Conservation (phyloP, 176 grass and related monocot species). For the Phyllostachys edulis region DNA sequence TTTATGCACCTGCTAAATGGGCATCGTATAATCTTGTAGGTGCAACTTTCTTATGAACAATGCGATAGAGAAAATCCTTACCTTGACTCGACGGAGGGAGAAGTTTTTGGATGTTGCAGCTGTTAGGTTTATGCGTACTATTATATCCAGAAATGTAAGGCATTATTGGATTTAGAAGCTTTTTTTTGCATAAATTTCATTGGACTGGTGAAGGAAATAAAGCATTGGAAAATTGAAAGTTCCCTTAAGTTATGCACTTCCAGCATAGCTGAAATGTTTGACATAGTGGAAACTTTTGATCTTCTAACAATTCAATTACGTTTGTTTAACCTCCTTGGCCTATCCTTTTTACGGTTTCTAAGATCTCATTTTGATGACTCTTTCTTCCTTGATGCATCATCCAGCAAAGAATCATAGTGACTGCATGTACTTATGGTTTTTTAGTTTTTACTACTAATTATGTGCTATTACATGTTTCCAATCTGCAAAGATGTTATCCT, state of each 20-base stretch:
- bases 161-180: not conserved
- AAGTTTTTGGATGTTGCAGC: constrained; percentile 85
- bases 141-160: constrained; percentile 90
- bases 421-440: not conserved
- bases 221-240: constrained; percentile 10
- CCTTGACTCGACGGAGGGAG: constrained; percentile 76
- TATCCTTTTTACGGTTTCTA: not conserved
- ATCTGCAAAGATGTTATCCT: not conserved
- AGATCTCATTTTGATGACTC: not conserved
- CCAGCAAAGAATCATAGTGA: not conserved
- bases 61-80: constrained; percentile 88
- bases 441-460: not conserved
- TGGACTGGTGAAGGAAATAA: not conserved
- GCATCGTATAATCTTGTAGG: constrained; percentile 53
- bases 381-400: not conserved
- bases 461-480: not conserved
- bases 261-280: not conserved
- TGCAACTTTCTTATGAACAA: constrained; percentile 95
- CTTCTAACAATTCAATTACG: not conserved
- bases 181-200: not conserved
- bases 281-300: not conserved
- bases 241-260: not conserved
- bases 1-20: constrained; percentile 39
- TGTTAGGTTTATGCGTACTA: constrained; percentile 97
- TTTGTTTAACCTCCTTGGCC: not conserved